Evolutionary conservation across 345 rosid species (phyloP), one percentile per base, ranked within the genome.

Genomic region (Pugionium dolabratum): DNA sequence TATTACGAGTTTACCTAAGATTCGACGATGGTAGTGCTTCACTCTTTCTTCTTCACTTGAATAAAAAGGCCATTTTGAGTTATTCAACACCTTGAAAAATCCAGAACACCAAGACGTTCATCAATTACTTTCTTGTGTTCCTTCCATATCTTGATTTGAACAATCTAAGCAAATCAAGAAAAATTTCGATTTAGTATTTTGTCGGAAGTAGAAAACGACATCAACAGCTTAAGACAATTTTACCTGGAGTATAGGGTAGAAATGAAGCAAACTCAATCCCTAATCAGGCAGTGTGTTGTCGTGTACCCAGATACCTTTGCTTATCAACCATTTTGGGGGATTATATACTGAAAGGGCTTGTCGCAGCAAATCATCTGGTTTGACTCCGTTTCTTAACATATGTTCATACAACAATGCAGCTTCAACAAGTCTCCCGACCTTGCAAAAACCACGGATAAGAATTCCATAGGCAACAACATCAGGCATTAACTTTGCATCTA

Each of bases 391-490:
- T 62, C 66, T 73, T 7, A 79, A 39, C 84, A 84, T 84, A 1
- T 32, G 54, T 7, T 73, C 74, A 61, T 59, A 84, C 72, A 76
- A 74, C 47, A 69, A 44, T 54, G 55, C 60, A 55, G 82, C 88
- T 67, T 84, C 84, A n/a, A 3, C 63, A 5, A 78, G 62, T 66
- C 55, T 84, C 36, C 84, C 79, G 50, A 68, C 76, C 37, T 81
- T 79, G 74, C 88, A 81, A 54, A 29, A 84, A 25, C 82, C 82
- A 67, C 80, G 78, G 41, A 84, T 81, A 40, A 84, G 59, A 74
- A 84, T 79, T 0, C 69, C 18, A 64, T 78, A 78, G 44, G 81
- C 80, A 64, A 84, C 75, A 43, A 79, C 81, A 78, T 81, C 85
- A 41, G 84, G 81, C 70, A 84, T 37, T 49, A 84, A 9, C 18